Evolutionary conservation across 1,284 basidiomycete species (phyloP).

Genomic region (Ganoderma meredithae): DNA sequence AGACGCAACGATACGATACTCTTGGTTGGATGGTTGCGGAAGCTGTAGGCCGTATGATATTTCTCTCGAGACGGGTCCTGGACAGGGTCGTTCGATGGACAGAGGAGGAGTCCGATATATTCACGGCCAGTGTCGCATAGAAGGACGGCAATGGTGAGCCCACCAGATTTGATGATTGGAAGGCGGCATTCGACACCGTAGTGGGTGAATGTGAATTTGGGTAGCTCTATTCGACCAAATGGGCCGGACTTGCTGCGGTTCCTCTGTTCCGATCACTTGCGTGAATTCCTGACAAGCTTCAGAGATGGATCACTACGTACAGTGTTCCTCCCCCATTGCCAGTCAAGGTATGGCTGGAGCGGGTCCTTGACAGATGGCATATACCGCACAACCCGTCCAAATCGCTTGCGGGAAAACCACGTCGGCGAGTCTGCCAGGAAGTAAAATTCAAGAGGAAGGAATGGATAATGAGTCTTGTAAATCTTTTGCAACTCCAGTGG

Average conservation of each 20-base stretch:
- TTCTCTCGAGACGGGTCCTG: background rate
- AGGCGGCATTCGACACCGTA: conserved; percentile 12
- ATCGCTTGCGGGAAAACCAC: background rate
- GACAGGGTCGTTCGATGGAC: background rate
- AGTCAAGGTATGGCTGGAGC: conserved; percentile 9
- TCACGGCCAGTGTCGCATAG: background rate
- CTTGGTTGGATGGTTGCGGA: no score
- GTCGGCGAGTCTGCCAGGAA: conserved; percentile 8
- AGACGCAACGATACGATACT: background rate
- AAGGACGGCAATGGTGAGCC: conserved; percentile 9
- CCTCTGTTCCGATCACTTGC: background rate
- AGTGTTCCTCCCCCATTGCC: conserved; percentile 6
- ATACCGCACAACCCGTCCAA: background rate
- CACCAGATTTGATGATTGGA: conserved; percentile 6
- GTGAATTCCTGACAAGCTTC: background rate
- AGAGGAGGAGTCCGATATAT: conserved; percentile 15
- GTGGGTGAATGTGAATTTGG: background rate
- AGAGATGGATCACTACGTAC: background rate
- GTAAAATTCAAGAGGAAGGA: background rate
- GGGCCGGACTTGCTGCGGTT: background rate
- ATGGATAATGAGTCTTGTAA: background rate
- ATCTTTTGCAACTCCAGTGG: background rate
- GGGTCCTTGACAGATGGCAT: background rate
- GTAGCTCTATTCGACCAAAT: conserved; percentile 13
- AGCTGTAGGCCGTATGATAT: background rate